Conservation (phyloP, 2,329 filamentous ascomycete genomes). For the Microcyclospora tardicrescens region DNA sequence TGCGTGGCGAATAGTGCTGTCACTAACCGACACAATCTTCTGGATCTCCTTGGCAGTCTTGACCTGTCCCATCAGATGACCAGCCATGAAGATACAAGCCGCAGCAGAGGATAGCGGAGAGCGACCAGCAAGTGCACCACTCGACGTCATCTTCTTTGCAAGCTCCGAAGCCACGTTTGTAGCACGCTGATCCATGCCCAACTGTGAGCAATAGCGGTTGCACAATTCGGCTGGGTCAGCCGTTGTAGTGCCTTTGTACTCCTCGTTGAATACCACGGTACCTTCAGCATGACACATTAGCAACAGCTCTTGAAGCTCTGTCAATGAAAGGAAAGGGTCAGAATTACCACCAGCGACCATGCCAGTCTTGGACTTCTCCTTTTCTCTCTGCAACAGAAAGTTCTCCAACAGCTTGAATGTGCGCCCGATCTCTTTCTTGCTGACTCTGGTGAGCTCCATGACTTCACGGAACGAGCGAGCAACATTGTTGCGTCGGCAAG, state of each 20-base stretch:
- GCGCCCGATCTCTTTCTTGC: constrained; percentile 92
- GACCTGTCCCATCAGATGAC: constrained; percentile 67
- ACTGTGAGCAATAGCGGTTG: constrained; percentile 75
- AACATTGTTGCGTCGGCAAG: constrained; percentile 77
- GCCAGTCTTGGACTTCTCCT: constrained; percentile 29
- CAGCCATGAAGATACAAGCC: constrained; percentile 93
- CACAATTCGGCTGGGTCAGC: constrained; percentile 45
- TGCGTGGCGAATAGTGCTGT: constrained; percentile 90
- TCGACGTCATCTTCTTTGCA: constrained; percentile 61
- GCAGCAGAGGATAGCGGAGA: constrained; percentile 90
- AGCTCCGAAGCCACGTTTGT: constrained; percentile 69
- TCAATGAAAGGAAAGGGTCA: constrained; percentile 19
- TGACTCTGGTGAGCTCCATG: constrained; percentile 80
- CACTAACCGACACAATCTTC: constrained; percentile 73
- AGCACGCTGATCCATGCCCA: constrained; percentile 61
- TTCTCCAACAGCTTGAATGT: constrained; percentile 89
- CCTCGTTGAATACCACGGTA: constrained; percentile 16
- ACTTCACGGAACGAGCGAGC: constrained; percentile 91
- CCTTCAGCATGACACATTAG: constrained; percentile 11
- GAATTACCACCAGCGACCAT: constrained; percentile 33
- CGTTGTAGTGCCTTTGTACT: constrained; percentile 17
- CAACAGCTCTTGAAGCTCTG: constrained; percentile 1
- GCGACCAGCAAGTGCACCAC: constrained; percentile 75
- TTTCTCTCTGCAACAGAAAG: constrained; percentile 65
- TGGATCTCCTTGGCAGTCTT: constrained; percentile 81